Base-by-base conservation (phyloP, 495 filamentous ascomycete genomes). In the Gamarada debralockiae region DNA sequence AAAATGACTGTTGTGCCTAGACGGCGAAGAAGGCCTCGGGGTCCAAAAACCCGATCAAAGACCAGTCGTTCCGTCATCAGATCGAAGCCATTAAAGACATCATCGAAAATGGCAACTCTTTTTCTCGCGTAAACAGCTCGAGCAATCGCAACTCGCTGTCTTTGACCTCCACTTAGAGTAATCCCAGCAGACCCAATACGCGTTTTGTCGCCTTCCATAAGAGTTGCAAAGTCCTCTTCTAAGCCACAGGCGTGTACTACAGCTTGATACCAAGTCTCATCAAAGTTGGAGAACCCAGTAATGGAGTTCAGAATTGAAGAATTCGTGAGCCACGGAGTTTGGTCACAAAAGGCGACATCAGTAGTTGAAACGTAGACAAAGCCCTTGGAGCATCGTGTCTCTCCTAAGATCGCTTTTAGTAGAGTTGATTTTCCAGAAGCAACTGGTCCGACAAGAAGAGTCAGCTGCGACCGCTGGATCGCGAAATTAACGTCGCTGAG, bases 51-150 rank as follows among this genome's bases (percentile, higher is more conserved):
- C 29, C 63, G 67, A 53, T 78, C 70, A 61, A 83, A 85, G 27
- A 86, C 72, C 15, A 74, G 70, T 21, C 80, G 73, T 56, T 84
- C 82, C 0, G 83, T 86, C 9, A 73, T 69, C 0, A 73, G 65
- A 59, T 87, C 84, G 12, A 86, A 68, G 3, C 78, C 81, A 48
- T 75, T 84, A 22, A 88, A 71, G 5, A 81, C 68, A 56, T 87
- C 79, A 47, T 84, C 81, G 2, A 85, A 61, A 8, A 85, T 65
- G 20, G 81, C 59, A 9, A 82, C 59, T 38, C 75, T 70, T n/a
- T 71, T 66, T n/a, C 75, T 58, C 7, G 78, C 63, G 59, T 86
- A 85, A 3, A 82, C 66, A 38, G 78, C 79, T 23, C 83, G 67
- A 25, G 83, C 82, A 8, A 85, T 65, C 48, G 36, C 71, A 48